A percentile compares a stretch with the other conserved stretches of the same genome.
These are phyloP conservation scores for Arthrobotrys pseudoclavata DNA, from an alignment of 2,329 filamentous ascomycete species.

Conservation along the genomic window DNA sequence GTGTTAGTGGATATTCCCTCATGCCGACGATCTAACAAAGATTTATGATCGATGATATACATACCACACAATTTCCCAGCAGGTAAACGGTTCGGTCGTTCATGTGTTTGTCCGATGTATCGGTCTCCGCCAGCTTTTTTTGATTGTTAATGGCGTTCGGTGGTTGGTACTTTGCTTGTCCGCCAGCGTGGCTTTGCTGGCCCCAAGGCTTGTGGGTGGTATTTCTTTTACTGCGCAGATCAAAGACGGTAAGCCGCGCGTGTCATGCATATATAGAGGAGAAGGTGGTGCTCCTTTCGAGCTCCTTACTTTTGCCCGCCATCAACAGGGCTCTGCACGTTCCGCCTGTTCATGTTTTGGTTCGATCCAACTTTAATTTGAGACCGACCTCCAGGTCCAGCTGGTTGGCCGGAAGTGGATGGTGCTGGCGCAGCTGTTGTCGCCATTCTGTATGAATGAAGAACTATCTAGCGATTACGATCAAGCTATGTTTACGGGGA, in stretches of 20 bases:
- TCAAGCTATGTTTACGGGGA: slow-evolving; percentile 14
- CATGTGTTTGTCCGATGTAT: slow-evolving; percentile 64
- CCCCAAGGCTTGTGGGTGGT: slow-evolving; percentile 52
- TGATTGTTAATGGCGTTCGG: slow-evolving; percentile 54
- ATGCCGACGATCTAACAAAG: neutral
- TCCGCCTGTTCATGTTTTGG: slow-evolving; percentile 49
- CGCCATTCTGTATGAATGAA: slow-evolving; percentile 41
- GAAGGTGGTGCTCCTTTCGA: neutral
- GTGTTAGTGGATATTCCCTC: neutral
- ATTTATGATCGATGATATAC: slow-evolving; percentile 1
- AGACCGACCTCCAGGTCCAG: slow-evolving; percentile 50
- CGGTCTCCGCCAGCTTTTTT: slow-evolving; percentile 62
- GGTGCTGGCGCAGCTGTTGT: slow-evolving; percentile 58
- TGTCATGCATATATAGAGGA: neutral
- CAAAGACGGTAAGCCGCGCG: slow-evolving; percentile 10
- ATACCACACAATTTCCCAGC: slow-evolving; percentile 62
- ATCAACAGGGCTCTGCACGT: slow-evolving; percentile 55
- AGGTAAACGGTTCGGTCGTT: slow-evolving; percentile 63
- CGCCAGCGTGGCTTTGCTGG: slow-evolving; percentile 49
- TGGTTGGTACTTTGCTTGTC: slow-evolving; percentile 54
- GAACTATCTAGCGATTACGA: slow-evolving; percentile 2
- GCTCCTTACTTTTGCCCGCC: slow-evolving; percentile 51
- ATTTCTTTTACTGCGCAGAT: slow-evolving; percentile 47
- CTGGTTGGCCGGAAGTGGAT: slow-evolving; percentile 52
- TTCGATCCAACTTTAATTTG: slow-evolving; percentile 57